Conservation (phyloP, 768 basidiomycete genomes). For the Trametes sanguinea region DNA sequence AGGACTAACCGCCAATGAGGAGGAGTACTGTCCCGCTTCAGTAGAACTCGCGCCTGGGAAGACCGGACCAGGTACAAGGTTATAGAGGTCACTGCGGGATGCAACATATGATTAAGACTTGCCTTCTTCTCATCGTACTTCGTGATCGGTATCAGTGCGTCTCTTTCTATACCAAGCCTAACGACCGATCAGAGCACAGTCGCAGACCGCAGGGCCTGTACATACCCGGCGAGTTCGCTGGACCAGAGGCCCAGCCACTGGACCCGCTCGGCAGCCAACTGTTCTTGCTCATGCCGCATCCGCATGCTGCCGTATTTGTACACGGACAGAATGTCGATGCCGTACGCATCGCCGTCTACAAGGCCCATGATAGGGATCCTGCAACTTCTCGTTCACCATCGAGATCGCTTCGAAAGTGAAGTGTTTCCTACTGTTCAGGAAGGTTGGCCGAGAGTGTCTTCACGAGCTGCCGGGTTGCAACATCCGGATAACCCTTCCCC, state of each 20-base stretch:
- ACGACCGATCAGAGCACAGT: neutral
- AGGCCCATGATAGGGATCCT: slow-evolving; percentile 80
- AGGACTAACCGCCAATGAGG: slow-evolving; percentile 63
- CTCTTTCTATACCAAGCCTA: slow-evolving; percentile 62
- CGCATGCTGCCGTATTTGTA: slow-evolving; percentile 79
- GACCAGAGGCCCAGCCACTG: slow-evolving; percentile 80
- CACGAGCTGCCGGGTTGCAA: slow-evolving; percentile 86
- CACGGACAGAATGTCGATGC: slow-evolving; percentile 87
- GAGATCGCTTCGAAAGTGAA: neutral
- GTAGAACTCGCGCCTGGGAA: slow-evolving; percentile 62
- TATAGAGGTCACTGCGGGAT: neutral
- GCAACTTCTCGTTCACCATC: neutral
- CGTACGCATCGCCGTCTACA: slow-evolving; percentile 91
- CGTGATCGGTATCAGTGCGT: slow-evolving; percentile 68
- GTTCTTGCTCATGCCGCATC: slow-evolving; percentile 70
- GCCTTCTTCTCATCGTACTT: slow-evolving; percentile 78
- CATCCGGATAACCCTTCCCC: slow-evolving; percentile 98
- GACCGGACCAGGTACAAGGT: neutral
- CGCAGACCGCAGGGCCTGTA: neutral
- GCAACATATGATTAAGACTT: slow-evolving; percentile 10
- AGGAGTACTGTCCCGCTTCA: slow-evolving; percentile 54
- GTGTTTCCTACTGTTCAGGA: slow-evolving; percentile 51
- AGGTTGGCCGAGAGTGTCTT: slow-evolving; percentile 69
- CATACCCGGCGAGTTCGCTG: slow-evolving; percentile 67
- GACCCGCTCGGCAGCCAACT: slow-evolving; percentile 66